These are phyloP conservation scores for Drechslerella coelobrocha DNA, from an alignment of 2,329 filamentous ascomycete species.

Conservation along the genomic window DNA sequence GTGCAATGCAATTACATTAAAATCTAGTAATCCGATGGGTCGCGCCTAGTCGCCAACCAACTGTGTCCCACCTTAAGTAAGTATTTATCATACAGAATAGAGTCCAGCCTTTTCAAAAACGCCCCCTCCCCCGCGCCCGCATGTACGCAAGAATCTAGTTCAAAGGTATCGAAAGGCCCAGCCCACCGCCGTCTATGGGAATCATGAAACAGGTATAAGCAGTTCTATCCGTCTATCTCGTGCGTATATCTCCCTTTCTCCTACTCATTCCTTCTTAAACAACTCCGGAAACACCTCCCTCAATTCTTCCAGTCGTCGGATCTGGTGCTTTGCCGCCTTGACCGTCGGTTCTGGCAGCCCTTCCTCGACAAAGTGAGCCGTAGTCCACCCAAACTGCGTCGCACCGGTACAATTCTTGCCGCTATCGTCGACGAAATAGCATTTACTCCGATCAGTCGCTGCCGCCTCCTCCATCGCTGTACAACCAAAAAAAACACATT, in stretches of 20 bases:
- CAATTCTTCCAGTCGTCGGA: constrained; percentile 77
- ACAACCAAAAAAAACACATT: background rate
- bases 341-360: constrained; percentile 69
- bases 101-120: too few species aligned
- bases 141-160: too few species aligned
- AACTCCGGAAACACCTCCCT: constrained; percentile 79
- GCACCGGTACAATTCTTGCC: constrained; percentile 80
- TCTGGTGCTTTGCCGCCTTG: constrained; percentile 75
- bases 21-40: too few species aligned
- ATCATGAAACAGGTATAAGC: too few species aligned
- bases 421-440: constrained; percentile 96
- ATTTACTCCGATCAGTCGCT: constrained; percentile 71
- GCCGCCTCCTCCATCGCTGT: constrained; percentile 81
- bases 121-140: too few species aligned
- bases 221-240: background rate
- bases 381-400: constrained; percentile 81
- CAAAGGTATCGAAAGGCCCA: too few species aligned
- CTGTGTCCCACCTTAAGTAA: too few species aligned
- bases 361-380: constrained; percentile 83
- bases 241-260: background rate
- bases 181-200: too few species aligned
- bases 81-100: too few species aligned
- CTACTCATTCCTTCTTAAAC: constrained; percentile 67
- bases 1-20: too few species aligned
- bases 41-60: too few species aligned